Conservation (phyloP, 2,329 filamentous ascomycete genomes). For the Malbranchea cinnamomea region DNA sequence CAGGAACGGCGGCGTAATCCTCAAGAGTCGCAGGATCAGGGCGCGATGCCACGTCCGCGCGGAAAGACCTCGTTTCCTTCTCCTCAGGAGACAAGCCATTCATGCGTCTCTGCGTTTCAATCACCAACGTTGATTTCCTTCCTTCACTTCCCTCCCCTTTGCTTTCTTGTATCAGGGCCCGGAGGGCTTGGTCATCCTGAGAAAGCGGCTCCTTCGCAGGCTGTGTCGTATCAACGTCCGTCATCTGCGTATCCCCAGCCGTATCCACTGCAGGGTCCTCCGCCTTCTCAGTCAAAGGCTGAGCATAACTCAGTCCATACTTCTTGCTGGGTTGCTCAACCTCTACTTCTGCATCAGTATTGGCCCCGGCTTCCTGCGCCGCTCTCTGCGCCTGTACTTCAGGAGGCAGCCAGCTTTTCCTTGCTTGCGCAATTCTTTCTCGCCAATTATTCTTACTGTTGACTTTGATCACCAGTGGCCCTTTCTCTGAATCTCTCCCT, state of each 20-base stretch:
- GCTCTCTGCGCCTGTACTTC: conserved; percentile 38
- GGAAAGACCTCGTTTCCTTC: conserved; percentile 45
- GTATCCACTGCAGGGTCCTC: conserved; percentile 25
- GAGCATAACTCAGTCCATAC: conserved; percentile 39
- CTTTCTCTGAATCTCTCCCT: conserved; percentile 26
- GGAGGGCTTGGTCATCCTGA: conserved; percentile 49
- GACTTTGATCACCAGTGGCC: conserved; percentile 63
- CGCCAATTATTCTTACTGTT: conserved; percentile 71
- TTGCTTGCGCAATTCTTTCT: conserved; percentile 32
- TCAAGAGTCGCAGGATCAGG: conserved; percentile 64
- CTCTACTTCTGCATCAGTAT: conserved; percentile 28
- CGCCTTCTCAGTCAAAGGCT: conserved; percentile 8
- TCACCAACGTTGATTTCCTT: conserved; percentile 37
- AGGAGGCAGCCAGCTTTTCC: conserved; percentile 43
- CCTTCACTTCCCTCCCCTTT: conserved; percentile 24
- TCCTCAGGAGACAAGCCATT: conserved; percentile 15
- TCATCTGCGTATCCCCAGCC: conserved; percentile 21
- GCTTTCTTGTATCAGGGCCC: conserved; percentile 47
- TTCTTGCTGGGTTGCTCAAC: conserved; percentile 36
- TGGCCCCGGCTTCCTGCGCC: conserved; percentile 20
- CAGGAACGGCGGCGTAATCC: conserved; percentile 76
- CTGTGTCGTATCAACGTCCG: conserved; percentile 5
- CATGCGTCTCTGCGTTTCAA: conserved; percentile 24
- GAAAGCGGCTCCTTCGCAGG: conserved; percentile 27
- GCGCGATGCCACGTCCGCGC: conserved; percentile 52